These are phyloP conservation scores for Centrapalus pauciflorus DNA, from an alignment of 129 eudicot genomes.

Conservation along the genomic window DNA sequence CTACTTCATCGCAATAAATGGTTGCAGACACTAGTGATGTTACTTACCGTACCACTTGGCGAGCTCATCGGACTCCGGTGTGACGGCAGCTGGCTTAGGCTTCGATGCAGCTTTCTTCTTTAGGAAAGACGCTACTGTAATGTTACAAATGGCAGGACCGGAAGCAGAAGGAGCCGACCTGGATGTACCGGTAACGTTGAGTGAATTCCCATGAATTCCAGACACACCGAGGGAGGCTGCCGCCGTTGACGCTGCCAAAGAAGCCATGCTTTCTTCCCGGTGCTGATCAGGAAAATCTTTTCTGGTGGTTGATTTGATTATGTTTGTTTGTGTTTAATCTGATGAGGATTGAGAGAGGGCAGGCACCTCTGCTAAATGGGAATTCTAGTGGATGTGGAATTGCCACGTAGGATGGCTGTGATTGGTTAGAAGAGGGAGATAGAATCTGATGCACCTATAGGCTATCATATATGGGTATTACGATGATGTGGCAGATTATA, in stretches of 20 bases:
- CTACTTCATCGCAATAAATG: no score
- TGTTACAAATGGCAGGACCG: slow-evolving; percentile 36
- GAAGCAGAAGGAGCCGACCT: slow-evolving; percentile 48
- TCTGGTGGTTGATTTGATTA: background rate
- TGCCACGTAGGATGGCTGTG: slow-evolving; percentile 56
- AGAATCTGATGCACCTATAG: slow-evolving; percentile 55
- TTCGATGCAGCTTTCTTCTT: slow-evolving; percentile 81
- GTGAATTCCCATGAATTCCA: slow-evolving; percentile 64
- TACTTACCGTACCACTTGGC: slow-evolving; percentile 99
- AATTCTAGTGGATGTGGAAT: slow-evolving; percentile 55
- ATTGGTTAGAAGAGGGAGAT: slow-evolving; percentile 46
- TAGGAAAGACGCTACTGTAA: slow-evolving; percentile 76
- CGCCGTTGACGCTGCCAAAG: slow-evolving; percentile 59
- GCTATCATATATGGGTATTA: slow-evolving; percentile 32
- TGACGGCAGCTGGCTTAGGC: slow-evolving; percentile 49
- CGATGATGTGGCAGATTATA: slow-evolving; percentile 50
- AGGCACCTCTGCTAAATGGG: slow-evolving; percentile 40
- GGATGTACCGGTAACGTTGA: slow-evolving; percentile 39
- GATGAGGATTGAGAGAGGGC: slow-evolving; percentile 19
- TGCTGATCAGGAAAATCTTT: slow-evolving; percentile 1
- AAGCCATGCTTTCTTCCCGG: slow-evolving; percentile 48
- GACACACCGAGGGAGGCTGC: slow-evolving; percentile 52
- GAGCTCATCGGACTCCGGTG: slow-evolving; percentile 83
- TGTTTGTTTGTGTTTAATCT: slow-evolving; percentile 5
- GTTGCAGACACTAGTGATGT: background rate